Conservation (phyloP, 768 basidiomycete genomes). For the Zangia roseola region DNA sequence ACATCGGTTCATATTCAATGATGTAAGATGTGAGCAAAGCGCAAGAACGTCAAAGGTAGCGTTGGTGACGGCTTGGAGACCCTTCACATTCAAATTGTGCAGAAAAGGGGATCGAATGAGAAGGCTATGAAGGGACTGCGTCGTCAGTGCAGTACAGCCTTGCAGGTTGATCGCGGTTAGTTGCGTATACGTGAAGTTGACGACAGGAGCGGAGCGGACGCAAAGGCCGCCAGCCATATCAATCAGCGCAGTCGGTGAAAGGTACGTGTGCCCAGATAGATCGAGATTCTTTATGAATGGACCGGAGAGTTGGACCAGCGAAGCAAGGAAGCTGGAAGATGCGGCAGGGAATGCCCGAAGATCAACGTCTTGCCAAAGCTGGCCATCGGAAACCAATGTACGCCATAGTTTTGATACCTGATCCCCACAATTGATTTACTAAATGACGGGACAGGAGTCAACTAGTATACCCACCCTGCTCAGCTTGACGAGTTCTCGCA, state of each 20-base stretch:
- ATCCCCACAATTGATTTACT: conserved; percentile 17
- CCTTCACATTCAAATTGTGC: conserved; percentile 60
- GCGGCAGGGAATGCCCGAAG: conserved; percentile 61
- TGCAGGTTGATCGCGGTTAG: conserved; percentile 69
- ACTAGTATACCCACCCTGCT: conserved; percentile 65
- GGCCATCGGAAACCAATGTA: conserved; percentile 75
- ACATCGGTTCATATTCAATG: conserved; percentile 74
- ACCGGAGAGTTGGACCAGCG: conserved; percentile 55
- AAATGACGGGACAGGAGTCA: conserved; percentile 8
- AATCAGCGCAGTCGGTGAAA: conserved; percentile 49
- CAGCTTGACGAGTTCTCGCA: conserved; percentile 75
- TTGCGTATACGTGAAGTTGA: conserved; percentile 51
- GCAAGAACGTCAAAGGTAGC: conserved; percentile 69
- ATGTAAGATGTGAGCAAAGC: conserved; percentile 53
- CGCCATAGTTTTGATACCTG: conserved; percentile 83
- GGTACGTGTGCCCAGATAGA: conserved; percentile 56
- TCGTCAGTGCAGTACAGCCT: conserved; percentile 67
- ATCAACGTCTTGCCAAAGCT: conserved; percentile 75
- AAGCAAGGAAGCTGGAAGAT: conserved; percentile 48
- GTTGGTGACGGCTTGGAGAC: conserved; percentile 67
- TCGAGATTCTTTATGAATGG: conserved; percentile 64
- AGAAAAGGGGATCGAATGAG: conserved; percentile 64
- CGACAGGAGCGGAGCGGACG: conserved; percentile 34
- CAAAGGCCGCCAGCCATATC: conserved; percentile 56
- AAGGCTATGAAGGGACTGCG: conserved; percentile 66